phyloP scores from a whole-genome alignment of 2,329 filamentous ascomycete genomes.

The Fusarium equiseti region DNA sequence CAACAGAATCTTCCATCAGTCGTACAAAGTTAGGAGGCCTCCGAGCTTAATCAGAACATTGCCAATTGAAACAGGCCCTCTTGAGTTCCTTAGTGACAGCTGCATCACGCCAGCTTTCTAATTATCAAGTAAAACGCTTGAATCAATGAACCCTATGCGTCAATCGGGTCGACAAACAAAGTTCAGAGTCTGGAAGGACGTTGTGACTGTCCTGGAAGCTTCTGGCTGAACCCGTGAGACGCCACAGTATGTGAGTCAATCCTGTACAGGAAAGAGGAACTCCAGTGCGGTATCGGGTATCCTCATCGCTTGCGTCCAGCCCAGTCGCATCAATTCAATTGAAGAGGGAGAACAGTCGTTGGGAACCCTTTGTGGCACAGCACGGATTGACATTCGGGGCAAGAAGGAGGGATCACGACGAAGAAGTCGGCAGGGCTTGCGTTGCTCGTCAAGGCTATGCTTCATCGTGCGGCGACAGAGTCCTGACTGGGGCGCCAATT shows the following conservation, averaged over 20 bases:
- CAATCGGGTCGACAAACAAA: background rate
- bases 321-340: background rate
- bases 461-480: fast-evolving
- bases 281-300: background rate
- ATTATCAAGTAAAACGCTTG: background rate
- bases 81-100: background rate
- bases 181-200: background rate
- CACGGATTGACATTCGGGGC: background rate
- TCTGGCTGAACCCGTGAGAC: background rate
- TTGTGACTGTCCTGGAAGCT: background rate
- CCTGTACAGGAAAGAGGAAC: background rate
- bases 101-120: background rate
- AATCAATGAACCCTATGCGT: background rate
- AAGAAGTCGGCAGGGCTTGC: background rate
- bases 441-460: background rate
- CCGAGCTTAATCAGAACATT: background rate
- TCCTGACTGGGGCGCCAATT: background rate
- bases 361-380: background rate
- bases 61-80: fast-evolving
- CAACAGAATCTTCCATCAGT: background rate
- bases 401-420: background rate
- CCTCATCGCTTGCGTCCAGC: background rate
- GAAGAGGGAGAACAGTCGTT: no score
- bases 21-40: background rate
- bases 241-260: background rate